A percentile compares a stretch with the other conserved stretches of the same genome.
Conservation (phyloP, 225 moss, liverwort and hornwort species). For the Sphagnum contortum region DNA sequence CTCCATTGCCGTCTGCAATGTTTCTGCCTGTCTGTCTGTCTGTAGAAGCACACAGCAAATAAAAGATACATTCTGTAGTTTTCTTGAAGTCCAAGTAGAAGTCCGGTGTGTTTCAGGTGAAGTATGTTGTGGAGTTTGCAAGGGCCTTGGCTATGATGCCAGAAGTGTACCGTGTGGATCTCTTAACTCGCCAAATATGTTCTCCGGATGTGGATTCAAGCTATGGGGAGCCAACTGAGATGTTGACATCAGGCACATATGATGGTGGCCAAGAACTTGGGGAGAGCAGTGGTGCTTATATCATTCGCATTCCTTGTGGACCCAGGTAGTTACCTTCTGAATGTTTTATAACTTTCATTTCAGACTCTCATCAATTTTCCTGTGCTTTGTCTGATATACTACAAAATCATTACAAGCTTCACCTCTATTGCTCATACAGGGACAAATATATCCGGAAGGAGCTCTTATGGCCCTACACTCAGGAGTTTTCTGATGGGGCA, state of each 20-base stretch:
- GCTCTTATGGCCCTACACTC: slow-evolving; percentile 45
- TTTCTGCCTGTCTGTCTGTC: too few species aligned
- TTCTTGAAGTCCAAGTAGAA: background rate
- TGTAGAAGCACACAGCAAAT: too few species aligned
- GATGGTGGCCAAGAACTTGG: slow-evolving; percentile 27
- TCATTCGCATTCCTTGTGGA: slow-evolving; percentile 55
- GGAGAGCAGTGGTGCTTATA: slow-evolving; percentile 58
- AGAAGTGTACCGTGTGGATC: slow-evolving; percentile 54
- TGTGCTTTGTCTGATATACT: background rate
- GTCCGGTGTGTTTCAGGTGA: slow-evolving; percentile 19
- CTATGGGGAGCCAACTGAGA: slow-evolving; percentile 53
- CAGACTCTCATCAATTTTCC: background rate
- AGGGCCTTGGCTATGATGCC: slow-evolving; percentile 57
- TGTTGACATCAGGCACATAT: slow-evolving; percentile 32
- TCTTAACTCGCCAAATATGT: slow-evolving; percentile 51
- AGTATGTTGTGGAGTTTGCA: slow-evolving; percentile 59
- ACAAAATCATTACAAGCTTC: background rate
- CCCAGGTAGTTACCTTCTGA: slow-evolving; percentile 10
- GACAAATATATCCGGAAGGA: slow-evolving; percentile 55
- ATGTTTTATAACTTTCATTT: background rate
- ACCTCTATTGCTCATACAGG: background rate
- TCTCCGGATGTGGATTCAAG: slow-evolving; percentile 39
- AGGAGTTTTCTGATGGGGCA: slow-evolving; percentile 52
- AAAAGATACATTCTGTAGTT: too few species aligned
- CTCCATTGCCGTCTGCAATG: too few species aligned